Conservation (phyloP, 208 protist species). For the Trypanosoma avium region DNA sequence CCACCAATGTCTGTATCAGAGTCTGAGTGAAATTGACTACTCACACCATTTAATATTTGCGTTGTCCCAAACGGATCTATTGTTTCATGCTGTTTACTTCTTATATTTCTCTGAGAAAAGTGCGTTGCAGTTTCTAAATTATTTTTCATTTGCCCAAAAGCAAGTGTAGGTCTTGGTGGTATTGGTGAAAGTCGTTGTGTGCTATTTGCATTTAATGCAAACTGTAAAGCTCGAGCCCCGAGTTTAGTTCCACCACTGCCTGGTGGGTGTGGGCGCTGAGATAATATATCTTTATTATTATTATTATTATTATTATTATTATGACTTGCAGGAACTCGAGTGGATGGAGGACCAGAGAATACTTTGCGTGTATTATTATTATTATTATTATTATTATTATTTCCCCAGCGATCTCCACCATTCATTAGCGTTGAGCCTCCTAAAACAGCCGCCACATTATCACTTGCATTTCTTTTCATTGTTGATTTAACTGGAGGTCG, state of each 20-base stretch:
- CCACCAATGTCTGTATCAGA: not conserved
- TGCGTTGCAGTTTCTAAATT: not conserved
- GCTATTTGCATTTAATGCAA: slow-evolving; percentile 18
- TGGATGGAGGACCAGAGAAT: slow-evolving; percentile 25
- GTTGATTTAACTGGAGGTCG: not conserved
- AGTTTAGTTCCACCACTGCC: slow-evolving; percentile 19
- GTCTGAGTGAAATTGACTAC: not conserved
- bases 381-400: not conserved
- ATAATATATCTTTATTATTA: not conserved
- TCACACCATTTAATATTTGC: slow-evolving; percentile 13
- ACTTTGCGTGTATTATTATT: not conserved
- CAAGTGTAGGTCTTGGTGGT: not conserved
- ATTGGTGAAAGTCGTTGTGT: slow-evolving; percentile 7
- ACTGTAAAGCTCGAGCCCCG: slow-evolving; percentile 7
- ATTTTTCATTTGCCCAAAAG: not conserved
- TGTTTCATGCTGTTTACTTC: not conserved
- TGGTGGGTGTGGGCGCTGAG: slow-evolving; percentile 18
- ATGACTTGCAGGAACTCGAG: slow-evolving; percentile 7
- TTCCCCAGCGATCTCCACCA: not conserved
- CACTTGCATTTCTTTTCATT: slow-evolving; percentile 19
- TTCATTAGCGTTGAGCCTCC: not conserved
- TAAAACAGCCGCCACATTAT: slow-evolving; percentile 23
- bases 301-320: too few species aligned
- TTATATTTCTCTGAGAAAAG: not conserved
- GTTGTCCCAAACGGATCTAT: slow-evolving; percentile 16